Evolutionary conservation across 2,329 filamentous ascomycete species (phyloP).

Genomic region (Calonectria pteridis): DNA sequence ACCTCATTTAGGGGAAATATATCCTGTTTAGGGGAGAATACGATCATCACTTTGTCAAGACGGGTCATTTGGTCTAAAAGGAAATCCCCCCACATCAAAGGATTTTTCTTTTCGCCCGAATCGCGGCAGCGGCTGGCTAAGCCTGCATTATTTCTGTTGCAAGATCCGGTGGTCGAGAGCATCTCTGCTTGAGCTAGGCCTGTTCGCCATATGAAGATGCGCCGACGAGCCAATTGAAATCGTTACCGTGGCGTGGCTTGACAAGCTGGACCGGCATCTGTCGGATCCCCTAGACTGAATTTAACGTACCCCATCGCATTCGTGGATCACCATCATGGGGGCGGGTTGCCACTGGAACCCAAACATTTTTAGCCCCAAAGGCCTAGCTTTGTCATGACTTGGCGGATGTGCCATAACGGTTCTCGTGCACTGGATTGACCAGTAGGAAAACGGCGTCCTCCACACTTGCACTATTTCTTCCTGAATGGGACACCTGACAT

Average conservation of each 20-base stretch:
- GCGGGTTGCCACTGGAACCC: constrained; percentile 18
- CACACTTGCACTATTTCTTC: not conserved
- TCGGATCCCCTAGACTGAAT: constrained; percentile 12
- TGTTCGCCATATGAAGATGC: not conserved
- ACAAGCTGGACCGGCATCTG: constrained; percentile 9
- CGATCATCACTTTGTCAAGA: not conserved
- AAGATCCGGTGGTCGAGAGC: not conserved
- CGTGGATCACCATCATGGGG: constrained; percentile 21
- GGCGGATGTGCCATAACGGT: constrained; percentile 1
- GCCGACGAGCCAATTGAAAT: not conserved
- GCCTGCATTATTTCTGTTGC: not conserved
- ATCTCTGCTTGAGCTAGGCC: not conserved
- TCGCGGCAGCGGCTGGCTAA: not conserved
- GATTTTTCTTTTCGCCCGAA: not conserved
- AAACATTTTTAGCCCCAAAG: constrained; percentile 6
- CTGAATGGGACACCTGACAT: not conserved
- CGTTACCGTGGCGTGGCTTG: not conserved
- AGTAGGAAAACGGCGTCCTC: not conserved
- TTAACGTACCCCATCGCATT: constrained; percentile 1
- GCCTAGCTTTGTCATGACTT: constrained; percentile 25
- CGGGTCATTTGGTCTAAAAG: not conserved
- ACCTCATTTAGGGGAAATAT: not conserved
- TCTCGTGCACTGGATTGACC: constrained; percentile 2
- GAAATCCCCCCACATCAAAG: not conserved
- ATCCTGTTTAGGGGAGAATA: not conserved